Evolutionary conservation across 768 basidiomycete genomes (phyloP).

Genomic region (Pleurotus sapidus): DNA sequence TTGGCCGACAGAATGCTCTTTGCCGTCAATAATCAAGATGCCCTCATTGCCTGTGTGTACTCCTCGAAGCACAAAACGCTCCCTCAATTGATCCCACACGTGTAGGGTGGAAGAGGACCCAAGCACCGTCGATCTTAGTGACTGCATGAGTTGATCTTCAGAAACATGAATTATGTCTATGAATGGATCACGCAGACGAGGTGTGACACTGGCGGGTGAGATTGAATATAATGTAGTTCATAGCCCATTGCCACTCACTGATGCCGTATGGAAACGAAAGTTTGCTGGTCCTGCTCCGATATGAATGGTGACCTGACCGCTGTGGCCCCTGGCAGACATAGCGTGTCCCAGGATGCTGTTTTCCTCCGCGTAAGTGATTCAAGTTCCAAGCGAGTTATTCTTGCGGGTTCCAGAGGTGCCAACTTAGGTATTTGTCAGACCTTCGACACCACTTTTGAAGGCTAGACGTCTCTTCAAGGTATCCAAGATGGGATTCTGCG

Average conservation of each 20-base stretch:
- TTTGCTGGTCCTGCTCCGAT: slow-evolving; percentile 57
- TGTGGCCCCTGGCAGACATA: slow-evolving; percentile 30
- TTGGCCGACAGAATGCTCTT: slow-evolving; percentile 49
- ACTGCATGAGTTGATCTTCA: slow-evolving; percentile 45
- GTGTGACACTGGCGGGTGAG: slow-evolving; percentile 39
- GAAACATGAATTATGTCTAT: slow-evolving; percentile 41
- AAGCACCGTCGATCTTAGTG: slow-evolving; percentile 54
- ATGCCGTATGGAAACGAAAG: slow-evolving; percentile 57
- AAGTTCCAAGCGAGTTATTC: background rate
- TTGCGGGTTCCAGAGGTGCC: too few relatives aligned
- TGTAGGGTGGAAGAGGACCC: slow-evolving; percentile 69
- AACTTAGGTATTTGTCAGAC: too few relatives aligned
- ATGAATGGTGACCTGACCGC: slow-evolving; percentile 52
- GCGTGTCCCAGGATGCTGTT: slow-evolving; percentile 63
- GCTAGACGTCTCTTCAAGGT: slow-evolving; percentile 31
- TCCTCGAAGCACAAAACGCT: slow-evolving; percentile 54
- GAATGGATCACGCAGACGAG: slow-evolving; percentile 36
- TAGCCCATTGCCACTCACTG: slow-evolving; percentile 40
- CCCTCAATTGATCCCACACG: slow-evolving; percentile 53
- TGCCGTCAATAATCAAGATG: slow-evolving; percentile 50
- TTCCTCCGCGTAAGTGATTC: slow-evolving; percentile 27
- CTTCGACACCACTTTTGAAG: too few relatives aligned
- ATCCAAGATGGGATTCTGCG: slow-evolving; percentile 78
- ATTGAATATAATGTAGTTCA: background rate
- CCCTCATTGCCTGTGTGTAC: slow-evolving; percentile 29